Evolutionary conservation across 495 filamentous ascomycete species (phyloP), one percentile per base, ranked within the genome.

Genomic region (Aspergillus coremiiformis): DNA sequence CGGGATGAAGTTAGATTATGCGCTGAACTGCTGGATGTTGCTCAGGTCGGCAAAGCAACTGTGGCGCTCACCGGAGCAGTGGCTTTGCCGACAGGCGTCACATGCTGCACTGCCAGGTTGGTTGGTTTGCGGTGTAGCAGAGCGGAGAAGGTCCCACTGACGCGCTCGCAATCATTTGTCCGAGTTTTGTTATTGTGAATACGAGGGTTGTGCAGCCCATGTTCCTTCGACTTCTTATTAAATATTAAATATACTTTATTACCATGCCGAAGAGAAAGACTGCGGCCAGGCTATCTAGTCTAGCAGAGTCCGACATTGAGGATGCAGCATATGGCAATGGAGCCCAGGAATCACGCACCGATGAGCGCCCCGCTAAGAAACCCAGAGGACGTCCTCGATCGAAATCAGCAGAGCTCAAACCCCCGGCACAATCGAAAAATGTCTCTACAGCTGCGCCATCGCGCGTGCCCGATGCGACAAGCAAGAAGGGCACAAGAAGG

Each of bases 241-340:
- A 14, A 14, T 20, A 27, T 3, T 52, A 54, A 11, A 14, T 21
- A n/a, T 10, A 30, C 17, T 33, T 22, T 7, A 19, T 19, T 17
- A 59, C 42, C 42, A 84, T 84, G 81, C 72, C 80, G 21, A 80
- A 78, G 56, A 64, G 68, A 47, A 80, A 75, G 53, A 67, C 67
- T n/a, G 53, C 73, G 21, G 66, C 76, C 24, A 80, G 76, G 29
- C 58, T 87, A 21, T 78, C 84, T 53, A 78, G 73, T n/a, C 69
- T 85, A 42, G 72, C 84, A 30, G 84, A 82, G 52, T 86, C 82
- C 33, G 84, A 86, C 47, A 80, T 82, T 55, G 85, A 89, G 44
- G 82, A 85, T 66, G 71, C 74, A 26, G 69, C 69, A 48, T 63
- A 66, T 45, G 8, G 56, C 7, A 58, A 52, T 50, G 67, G 63